Conservation (phyloP, 1,284 basidiomycete genomes). For the Jaminaea rosea region DNA sequence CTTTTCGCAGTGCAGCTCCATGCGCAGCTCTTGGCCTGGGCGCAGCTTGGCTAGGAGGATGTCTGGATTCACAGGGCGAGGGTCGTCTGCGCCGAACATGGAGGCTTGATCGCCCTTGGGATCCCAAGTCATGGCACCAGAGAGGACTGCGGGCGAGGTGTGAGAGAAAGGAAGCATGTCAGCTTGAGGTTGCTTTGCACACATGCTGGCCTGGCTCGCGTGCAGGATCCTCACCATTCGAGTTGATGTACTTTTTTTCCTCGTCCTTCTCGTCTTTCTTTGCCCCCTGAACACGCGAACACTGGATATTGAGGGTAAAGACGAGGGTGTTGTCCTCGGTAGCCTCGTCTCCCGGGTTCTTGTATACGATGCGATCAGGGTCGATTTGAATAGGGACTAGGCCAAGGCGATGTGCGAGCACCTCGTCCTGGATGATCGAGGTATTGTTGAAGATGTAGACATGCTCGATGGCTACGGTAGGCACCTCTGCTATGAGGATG, state of each 20-base stretch:
- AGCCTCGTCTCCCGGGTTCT: slow-evolving; percentile 51
- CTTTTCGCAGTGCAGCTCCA: slow-evolving; percentile 87
- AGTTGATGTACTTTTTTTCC: slow-evolving; percentile 28
- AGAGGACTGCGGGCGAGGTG: slow-evolving; percentile 55
- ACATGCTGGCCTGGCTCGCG: too few relatives aligned
- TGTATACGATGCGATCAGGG: slow-evolving; percentile 55
- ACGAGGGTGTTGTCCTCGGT: slow-evolving; percentile 87
- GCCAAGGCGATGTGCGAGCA: slow-evolving; percentile 80
- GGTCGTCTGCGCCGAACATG: slow-evolving; percentile 51
- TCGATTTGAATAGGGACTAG: slow-evolving; percentile 82
- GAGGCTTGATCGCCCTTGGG: slow-evolving; percentile 74
- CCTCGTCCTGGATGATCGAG: slow-evolving; percentile 85
- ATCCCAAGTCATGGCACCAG: slow-evolving; percentile 70
- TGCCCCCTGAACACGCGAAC: slow-evolving; percentile 56
- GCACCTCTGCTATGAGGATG: slow-evolving; percentile 81
- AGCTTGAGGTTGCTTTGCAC: too few relatives aligned
- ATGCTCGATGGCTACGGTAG: slow-evolving; percentile 78
- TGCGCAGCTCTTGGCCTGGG: slow-evolving; percentile 73
- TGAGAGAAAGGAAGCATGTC: background rate
- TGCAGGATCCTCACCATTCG: slow-evolving; percentile 12
- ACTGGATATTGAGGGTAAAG: slow-evolving; percentile 67
- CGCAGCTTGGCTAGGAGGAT: slow-evolving; percentile 90
- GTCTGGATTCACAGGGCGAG: slow-evolving; percentile 67
- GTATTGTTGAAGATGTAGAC: slow-evolving; percentile 96
- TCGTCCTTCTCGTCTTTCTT: slow-evolving; percentile 51